Evolutionary conservation across 768 basidiomycete species (phyloP), one percentile per base, ranked within the genome.

Genomic region (Dentipellis sp.): DNA sequence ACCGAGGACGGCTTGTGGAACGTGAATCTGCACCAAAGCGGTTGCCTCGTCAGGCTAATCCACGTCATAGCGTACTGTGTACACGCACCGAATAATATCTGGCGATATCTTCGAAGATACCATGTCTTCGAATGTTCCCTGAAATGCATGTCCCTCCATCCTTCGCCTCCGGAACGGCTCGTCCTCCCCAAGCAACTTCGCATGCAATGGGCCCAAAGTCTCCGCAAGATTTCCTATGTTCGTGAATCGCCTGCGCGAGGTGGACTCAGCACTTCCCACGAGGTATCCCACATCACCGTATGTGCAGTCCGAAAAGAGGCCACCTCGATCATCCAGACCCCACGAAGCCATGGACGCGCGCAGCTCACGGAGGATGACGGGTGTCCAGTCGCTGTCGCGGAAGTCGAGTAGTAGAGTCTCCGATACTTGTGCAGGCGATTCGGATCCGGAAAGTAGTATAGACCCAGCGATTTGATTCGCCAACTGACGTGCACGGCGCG

Each of bases 341-440:
- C 57, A 58, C 35, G 55, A 57, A 34, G 56, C 56, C 52, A 59
- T 54, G n/a, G 49, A 46, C 47, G 52, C 52, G 10, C 52, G 52
- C 23, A 59, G 59, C 48, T 48, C 52, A 17, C 37, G 49, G 19
- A 54, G 56, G 53, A 54, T 38, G 8, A 51, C 14, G 19, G 45
- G 17, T 9, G 53, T 54, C 50, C 54, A 59, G 19, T 53, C 46
- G 11, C 52, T 48, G 23, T 52, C 50, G 42, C 46, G 54, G 12
- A 59, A 48, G 37, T 59, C 54, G 9, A 52, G 42, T 9, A 58
- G 50, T 17, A 56, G 54, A 7, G 54, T 56, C 29, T 58, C 58
- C 34, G 54, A 58, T 0, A 58, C 58, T 22, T 56, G 58, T 35
- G 54, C 54, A 9, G 58, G 58, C 17, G 58, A 55, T 9, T 49